Conservation (phyloP, 805 yeast genomes). For the Ogataea thermomethanolica region DNA sequence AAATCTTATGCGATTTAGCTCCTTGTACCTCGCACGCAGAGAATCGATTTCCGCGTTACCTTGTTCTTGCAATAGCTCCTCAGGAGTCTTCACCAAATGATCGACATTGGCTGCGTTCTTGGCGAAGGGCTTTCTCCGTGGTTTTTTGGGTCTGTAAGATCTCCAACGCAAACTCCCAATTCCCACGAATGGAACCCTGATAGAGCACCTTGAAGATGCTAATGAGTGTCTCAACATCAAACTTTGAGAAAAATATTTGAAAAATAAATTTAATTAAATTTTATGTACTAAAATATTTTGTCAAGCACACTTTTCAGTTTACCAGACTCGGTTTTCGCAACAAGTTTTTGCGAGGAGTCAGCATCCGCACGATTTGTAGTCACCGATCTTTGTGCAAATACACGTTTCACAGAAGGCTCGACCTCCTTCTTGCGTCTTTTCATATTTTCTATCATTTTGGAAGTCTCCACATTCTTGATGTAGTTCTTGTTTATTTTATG, state of each 20-base stretch:
- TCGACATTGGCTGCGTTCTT: slow-evolving; percentile 1
- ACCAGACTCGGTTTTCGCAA: slow-evolving; percentile 30
- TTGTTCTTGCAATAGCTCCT: slow-evolving; percentile 27
- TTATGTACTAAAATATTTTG: slow-evolving; percentile 32
- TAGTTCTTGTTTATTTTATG: slow-evolving; percentile 81
- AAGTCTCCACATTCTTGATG: slow-evolving; percentile 77
- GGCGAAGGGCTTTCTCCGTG: not conserved
- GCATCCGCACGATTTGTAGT: slow-evolving; percentile 67
- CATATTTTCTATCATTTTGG: slow-evolving; percentile 75
- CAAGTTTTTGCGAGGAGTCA: slow-evolving; percentile 40
- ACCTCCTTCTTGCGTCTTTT: slow-evolving; percentile 41
- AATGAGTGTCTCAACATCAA: not conserved
- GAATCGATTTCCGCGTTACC: slow-evolving; percentile 29
- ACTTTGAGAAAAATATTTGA: not conserved
- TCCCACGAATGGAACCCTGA: not conserved
- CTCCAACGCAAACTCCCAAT: slow-evolving; percentile 1
- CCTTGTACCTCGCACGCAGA: slow-evolving; percentile 19
- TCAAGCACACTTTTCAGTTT: slow-evolving; percentile 49
- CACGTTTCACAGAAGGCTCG: slow-evolving; percentile 44
- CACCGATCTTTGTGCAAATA: slow-evolving; percentile 68
- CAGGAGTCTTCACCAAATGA: slow-evolving; percentile 29
- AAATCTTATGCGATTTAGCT: slow-evolving; percentile 25
- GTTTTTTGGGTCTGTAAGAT: not conserved
- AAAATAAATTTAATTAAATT: slow-evolving; percentile 1
- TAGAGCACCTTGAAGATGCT: not conserved